phyloP scores from a whole-genome alignment of 139 green algal genomes.

The Penium margaritaceum region DNA sequence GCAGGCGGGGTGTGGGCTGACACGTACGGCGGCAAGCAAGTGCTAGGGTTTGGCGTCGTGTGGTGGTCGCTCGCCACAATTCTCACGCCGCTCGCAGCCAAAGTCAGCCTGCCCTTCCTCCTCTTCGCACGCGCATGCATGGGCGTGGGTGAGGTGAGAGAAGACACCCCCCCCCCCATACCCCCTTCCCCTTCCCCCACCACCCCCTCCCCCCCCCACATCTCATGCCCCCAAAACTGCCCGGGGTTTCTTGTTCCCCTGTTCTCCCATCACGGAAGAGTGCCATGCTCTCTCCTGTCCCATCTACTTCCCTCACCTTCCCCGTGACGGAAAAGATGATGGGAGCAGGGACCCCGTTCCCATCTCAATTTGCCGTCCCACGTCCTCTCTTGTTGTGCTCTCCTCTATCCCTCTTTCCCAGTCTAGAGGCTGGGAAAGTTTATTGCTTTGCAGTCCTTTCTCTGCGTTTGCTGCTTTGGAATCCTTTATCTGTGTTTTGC shows the following conservation, averaged over 20 bases:
- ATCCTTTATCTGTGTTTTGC: no score
- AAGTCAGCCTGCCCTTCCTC: constrained; percentile 68
- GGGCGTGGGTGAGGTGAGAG: constrained; percentile 76
- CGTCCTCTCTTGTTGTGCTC: no score
- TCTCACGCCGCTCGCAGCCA: constrained; percentile 79
- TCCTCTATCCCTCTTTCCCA: no score
- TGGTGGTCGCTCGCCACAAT: constrained; percentile 89
- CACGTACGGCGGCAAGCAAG: constrained; percentile 79
- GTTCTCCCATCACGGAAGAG: no score
- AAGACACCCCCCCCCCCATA: not conserved
- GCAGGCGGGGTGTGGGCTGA: constrained; percentile 85
- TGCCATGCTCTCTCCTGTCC: not conserved
- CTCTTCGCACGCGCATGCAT: constrained; percentile 76
- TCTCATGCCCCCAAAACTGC: not conserved
- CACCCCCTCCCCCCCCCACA: no score
- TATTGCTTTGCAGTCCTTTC: no score
- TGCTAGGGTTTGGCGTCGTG: constrained; percentile 87
- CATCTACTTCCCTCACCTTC: not conserved
- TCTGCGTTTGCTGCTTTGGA: no score
- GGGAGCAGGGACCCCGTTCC: no score
- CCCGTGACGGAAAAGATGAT: no score
- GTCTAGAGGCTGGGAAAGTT: no score
- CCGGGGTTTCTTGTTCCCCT: not conserved
- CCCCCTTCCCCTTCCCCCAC: not conserved
- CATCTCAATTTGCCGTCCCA: no score